phyloP scores from a whole-genome alignment of 1,284 basidiomycete genomes.

The Malassezia sympodialis region DNA sequence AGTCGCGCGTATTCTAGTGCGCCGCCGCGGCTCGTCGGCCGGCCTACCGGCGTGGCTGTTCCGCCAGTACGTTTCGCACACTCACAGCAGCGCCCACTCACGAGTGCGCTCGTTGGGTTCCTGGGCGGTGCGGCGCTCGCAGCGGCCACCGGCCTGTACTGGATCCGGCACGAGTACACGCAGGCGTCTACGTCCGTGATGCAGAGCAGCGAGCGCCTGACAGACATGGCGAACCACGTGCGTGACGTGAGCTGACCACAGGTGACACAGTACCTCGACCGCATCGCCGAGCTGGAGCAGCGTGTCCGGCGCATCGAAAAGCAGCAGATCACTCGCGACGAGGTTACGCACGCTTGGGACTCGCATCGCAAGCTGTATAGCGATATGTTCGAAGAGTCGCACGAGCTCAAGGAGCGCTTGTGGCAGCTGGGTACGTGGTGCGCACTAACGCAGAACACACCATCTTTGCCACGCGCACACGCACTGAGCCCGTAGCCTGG shows the following conservation, averaged over 20 bases:
- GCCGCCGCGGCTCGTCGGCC: conserved; percentile 11
- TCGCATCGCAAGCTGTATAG: conserved; percentile 9
- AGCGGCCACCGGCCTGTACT: conserved; percentile 3
- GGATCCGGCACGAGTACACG: conserved; percentile 10
- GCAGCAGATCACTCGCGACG: neutral
- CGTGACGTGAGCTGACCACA: neutral
- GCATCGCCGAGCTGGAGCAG: conserved; percentile 5
- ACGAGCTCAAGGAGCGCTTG: conserved; percentile 12
- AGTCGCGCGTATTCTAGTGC: neutral
- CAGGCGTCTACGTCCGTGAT: conserved; percentile 3
- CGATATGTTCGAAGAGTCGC: conserved; percentile 16
- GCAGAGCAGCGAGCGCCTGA: conserved; percentile 11
- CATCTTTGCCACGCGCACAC: conserved; percentile 14
- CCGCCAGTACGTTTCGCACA: conserved; percentile 4
- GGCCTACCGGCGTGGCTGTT: neutral
- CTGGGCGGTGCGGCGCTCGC: conserved; percentile 6
- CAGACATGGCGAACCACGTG: conserved; percentile 5
- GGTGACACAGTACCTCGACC: conserved; percentile 15
- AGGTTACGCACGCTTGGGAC: neutral
- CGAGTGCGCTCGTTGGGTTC: conserved; percentile 10
- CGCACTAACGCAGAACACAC: conserved; percentile 10
- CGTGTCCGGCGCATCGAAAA: conserved; percentile 1
- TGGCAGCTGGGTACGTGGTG: conserved; percentile 14
- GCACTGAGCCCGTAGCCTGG: neutral
- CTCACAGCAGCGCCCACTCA: conserved; percentile 13